These are phyloP conservation scores for Spathaspora gorwiae DNA, from an alignment of 805 yeast genomes.

Conservation along the genomic window DNA sequence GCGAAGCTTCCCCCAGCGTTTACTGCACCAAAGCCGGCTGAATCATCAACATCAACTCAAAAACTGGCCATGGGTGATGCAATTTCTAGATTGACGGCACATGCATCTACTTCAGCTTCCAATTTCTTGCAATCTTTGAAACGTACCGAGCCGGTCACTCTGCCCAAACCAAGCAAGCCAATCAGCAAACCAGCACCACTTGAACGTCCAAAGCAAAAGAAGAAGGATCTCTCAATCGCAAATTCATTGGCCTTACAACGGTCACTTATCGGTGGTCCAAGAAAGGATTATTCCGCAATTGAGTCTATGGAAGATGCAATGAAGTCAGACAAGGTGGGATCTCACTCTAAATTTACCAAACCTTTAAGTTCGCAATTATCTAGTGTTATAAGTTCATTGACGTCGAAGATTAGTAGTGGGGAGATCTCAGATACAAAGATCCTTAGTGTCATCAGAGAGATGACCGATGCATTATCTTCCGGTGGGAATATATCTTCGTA, in stretches of 20 bases:
- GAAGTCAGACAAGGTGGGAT: constrained; percentile 10
- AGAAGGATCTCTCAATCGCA: constrained; percentile 47
- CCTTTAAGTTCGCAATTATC: constrained; percentile 28
- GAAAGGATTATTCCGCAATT: constrained; percentile 1
- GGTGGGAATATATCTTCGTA: constrained; percentile 9
- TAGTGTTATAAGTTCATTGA: constrained; percentile 26
- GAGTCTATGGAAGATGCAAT: constrained; percentile 20
- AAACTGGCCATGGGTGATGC: neutral
- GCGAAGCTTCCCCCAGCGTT: neutral
- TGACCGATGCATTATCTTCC: constrained; percentile 30
- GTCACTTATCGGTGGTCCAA: constrained; percentile 32
- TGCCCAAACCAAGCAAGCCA: neutral
- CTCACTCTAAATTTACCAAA: neutral
- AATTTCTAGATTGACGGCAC: neutral
- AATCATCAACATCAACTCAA: neutral
- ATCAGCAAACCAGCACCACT: neutral
- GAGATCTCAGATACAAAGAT: constrained; percentile 21
- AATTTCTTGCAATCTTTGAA: neutral
- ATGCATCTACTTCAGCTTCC: neutral
- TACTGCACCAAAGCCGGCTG: neutral
- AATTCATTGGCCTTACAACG: constrained; percentile 56
- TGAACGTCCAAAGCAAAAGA: constrained; percentile 3
- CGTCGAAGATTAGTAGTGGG: constrained; percentile 25
- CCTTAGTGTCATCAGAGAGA: constrained; percentile 34
- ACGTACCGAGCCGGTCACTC: neutral